Base-by-base conservation (phyloP, 2,329 filamentous ascomycete species). In the Sphaceloma murrayae region DNA sequence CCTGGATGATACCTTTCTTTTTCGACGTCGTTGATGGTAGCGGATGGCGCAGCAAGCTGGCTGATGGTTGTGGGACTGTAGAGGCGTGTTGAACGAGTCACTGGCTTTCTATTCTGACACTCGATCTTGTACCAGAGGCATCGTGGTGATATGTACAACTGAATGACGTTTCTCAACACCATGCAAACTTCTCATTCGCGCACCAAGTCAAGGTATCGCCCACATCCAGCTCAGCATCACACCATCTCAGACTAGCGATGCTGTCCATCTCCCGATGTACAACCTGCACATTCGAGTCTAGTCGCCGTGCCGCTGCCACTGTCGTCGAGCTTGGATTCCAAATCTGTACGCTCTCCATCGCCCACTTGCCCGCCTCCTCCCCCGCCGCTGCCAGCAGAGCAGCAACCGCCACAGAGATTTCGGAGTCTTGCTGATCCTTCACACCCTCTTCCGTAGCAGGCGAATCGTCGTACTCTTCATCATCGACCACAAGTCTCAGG, bases 121-220 rank as follows among this genome's bases (percentile, higher is more conserved):
- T n/a, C n/a, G n/a, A n/a, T n/a, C n/a, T n/a, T n/a, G n/a, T n/a
- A n/a, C n/a, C n/a, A n/a, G n/a, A n/a, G n/a, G n/a, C n/a, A n/a
- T n/a, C n/a, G n/a, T n/a, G n/a, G n/a, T n/a, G n/a, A n/a, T n/a
- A n/a, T n/a, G n/a, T n/a, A n/a, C n/a, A n/a, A n/a, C n/a, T n/a
- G n/a, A n/a, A n/a, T n/a, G n/a, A n/a, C n/a, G n/a, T n/a, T n/a
- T n/a, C n/a, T n/a, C n/a, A 88, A 58, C 80, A 85, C 83, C 83
- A 89, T 1, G 70, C 81, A 63, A 75, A 87, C 64, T 85, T 87
- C 62, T 88, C 82, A 55, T 83, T 85, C 9, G 70, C 74, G 40
- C 85, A 63, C 83, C 84, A 89, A 39, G 83, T 76, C 4, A 85
- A 62, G 17, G 73, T 66, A 4, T 69, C 66, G 1, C 60, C 65